These are phyloP conservation scores for Corchorus olitorius DNA, from an alignment of 345 rosid species.

Conservation along the genomic window DNA sequence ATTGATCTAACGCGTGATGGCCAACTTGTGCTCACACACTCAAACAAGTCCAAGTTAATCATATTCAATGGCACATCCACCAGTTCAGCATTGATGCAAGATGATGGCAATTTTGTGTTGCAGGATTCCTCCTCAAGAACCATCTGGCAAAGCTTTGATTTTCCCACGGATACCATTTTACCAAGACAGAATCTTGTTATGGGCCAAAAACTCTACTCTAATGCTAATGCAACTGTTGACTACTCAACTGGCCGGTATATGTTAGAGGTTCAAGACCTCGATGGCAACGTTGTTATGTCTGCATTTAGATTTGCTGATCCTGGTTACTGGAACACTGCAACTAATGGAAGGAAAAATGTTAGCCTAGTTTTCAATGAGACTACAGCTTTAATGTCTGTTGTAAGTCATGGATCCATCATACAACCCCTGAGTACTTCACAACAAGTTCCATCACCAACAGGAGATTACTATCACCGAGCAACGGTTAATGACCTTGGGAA, in stretches of 20 bases:
- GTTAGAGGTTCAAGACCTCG: conserved; percentile 34
- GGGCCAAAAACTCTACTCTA: conserved; percentile 31
- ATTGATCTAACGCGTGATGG: conserved; percentile 25
- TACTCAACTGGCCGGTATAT: conserved; percentile 33
- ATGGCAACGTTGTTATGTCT: conserved; percentile 35
- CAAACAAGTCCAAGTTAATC: conserved; percentile 23
- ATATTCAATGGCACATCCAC: conserved; percentile 28
- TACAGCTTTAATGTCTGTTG: conserved; percentile 26
- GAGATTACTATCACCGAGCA: conserved; percentile 35
- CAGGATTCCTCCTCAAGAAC: conserved; percentile 14
- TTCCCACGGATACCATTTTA: conserved; percentile 32
- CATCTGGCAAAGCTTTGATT: conserved; percentile 38
- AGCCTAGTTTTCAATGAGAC: conserved; percentile 29
- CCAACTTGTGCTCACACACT: conserved; percentile 30
- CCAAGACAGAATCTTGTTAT: conserved; percentile 30
- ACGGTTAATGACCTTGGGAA: conserved; percentile 31
- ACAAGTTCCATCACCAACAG: conserved; percentile 25
- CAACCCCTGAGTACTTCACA: conserved; percentile 1
- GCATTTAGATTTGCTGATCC: conserved; percentile 37
- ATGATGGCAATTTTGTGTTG: conserved; percentile 34
- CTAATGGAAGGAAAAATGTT: conserved; percentile 12
- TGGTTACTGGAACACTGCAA: conserved; percentile 31
- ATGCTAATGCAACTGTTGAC: conserved; percentile 29
- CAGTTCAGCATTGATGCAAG: conserved; percentile 23
- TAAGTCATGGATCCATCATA: neutral